Evolutionary conservation across 202 grass and related monocot species (phyloP), one percentile per base, ranked within the genome.

Genomic region (Dendrocalamus latiflorus): DNA sequence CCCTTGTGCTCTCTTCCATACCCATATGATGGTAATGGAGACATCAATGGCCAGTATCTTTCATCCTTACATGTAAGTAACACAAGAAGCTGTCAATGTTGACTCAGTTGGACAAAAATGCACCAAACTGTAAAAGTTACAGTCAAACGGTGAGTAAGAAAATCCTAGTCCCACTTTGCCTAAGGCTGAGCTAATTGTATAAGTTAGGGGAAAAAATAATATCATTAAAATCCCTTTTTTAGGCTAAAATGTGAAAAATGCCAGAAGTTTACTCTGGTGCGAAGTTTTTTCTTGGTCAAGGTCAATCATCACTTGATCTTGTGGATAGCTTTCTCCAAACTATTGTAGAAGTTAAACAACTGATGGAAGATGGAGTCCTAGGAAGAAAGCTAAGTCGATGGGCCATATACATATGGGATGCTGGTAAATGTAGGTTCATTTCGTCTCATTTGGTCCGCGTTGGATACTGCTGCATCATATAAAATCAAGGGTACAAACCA

Each of bases 1-100:
- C 96, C 96, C 60, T 75, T 94, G 44, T 89, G 96, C 70, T 98
- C 96, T 76, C 96, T 95, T 76, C 96, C 96, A 79, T 91, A 88
- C 45, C 96, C 96, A 76, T 99, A 99, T 51, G 96, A 98, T 48
- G 96, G 96, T 50, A 99, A 87, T 25, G 96, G 93, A 69, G 96
- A 75, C 93, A 99, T 91, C 69, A 99, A 90, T 34, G 91, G 96
- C 96, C 96, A 95, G 59, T 90, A 87, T 73, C 73, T 92, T 89
- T 95, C 95, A 93, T 95, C 89, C 95, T 98, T 90, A 80, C 67
- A 88, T 45, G 48, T 58, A 65, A 81, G 70, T 50, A 89, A 89
- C 26, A 25, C 57, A 75, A 81, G n/a, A 81, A 84, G 65, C 70
- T 42, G 41, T 79, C 70, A 65, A 77, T 76, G 57, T 77, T 81